Evolutionary conservation across 805 yeast genomes (phyloP).

Genomic region (Nakazawaea pomicola): DNA sequence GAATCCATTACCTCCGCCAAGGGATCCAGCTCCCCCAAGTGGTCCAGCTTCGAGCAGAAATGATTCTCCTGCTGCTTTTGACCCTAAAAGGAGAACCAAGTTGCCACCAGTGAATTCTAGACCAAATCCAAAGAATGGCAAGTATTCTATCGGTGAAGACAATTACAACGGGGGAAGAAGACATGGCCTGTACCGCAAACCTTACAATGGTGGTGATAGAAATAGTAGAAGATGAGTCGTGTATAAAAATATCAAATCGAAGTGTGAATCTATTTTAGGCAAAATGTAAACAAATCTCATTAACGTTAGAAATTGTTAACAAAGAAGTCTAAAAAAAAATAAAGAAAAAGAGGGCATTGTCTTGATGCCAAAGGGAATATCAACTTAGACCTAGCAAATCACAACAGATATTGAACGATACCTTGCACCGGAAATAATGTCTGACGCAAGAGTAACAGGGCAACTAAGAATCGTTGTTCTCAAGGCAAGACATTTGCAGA

Average conservation of each 20-base stretch:
- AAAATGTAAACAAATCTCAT: conserved; percentile 11
- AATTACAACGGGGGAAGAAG: conserved; percentile 1
- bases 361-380: not conserved
- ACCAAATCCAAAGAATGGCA: not conserved
- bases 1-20: conserved; percentile 10
- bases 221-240: not conserved
- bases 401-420: no score
- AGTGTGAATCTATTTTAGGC: conserved; percentile 13
- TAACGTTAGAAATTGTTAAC: no score
- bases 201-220: not conserved
- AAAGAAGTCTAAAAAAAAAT: not conserved
- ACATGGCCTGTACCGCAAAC: conserved; percentile 1
- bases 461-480: conserved; percentile 70
- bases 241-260: no score
- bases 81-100: conserved; percentile 9
- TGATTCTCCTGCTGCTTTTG: conserved; percentile 3
- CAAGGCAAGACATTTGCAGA: conserved; percentile 82
- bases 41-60: conserved; percentile 2
- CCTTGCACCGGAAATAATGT: not conserved
- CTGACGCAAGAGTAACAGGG: conserved; percentile 33
- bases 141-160: conserved; percentile 1
- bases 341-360: not conserved
- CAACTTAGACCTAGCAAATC: no score
- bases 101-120: conserved; percentile 6
- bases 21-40: conserved; percentile 7